Base-by-base conservation (phyloP, 73 alveolate genomes). In the Loxodes magnus region DNA sequence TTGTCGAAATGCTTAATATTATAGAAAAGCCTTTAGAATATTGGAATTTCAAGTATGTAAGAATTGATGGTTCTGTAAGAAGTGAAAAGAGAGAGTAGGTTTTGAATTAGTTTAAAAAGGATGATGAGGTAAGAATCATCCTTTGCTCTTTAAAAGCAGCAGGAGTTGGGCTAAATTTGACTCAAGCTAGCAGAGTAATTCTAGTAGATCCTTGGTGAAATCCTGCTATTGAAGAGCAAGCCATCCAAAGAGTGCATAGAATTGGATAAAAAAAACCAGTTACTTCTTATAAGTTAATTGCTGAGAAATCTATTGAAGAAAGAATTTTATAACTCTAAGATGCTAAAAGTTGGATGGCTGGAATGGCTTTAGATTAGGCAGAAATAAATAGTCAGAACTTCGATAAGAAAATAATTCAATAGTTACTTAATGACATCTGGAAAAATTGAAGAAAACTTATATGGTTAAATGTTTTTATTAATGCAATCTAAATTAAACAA, bases 161-260 rank as follows among this genome's bases (percentile, higher is more conserved):
- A 5, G 73, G 79, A 0, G 89, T 80, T 16, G 98, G 97, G 22
- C 77, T 93, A 38, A 93, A 90, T 80, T 63, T 93, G 54, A 90
- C 91, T 5, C 61, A 87, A 38, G 98, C 99, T 10, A 77, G 80
- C 54, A 84, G 88, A 36, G 96, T 88, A 9, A 71, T 90, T 17
- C 67, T 93, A 79, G 65, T 90, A 62, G 99, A 93, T 63, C 98
- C 94, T 63, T 89, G 94, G 88, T 93, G 99, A 98, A 90, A 93
- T 56, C 98, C 96, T 4, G 91, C 82, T 30, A 84, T 80, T 43
- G 97, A 87, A 64, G 73, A 82, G 74, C 93, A 87, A 51, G 93
- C 96, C 24, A 83, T 87, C 31, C 94, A 87, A 62, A 66, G 97
- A 19, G 92, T 77, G 33, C 94, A 87, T 55, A 82, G 97, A 31